Percentiles rank a stretch among this genome's conserved stretches.
phyloP scores from a whole-genome alignment of 257 asterid species.

The Petunia secreta region DNA sequence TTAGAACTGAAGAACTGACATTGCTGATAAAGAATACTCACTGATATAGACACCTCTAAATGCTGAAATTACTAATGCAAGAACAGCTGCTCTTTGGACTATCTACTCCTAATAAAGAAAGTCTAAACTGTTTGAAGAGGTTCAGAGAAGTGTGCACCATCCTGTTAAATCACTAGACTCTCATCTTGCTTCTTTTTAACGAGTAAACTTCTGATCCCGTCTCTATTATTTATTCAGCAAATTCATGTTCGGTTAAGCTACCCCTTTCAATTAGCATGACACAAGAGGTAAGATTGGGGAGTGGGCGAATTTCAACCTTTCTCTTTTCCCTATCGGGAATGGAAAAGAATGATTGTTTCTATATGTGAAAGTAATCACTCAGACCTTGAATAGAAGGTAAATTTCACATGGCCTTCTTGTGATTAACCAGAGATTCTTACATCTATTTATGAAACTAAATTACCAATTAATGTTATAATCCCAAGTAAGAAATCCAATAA shows the following conservation, averaged over 20 bases:
- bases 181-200: not conserved
- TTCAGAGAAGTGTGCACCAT: not conserved
- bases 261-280: not conserved
- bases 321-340: not conserved
- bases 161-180: not conserved
- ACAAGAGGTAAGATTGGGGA: not conserved
- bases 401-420: not conserved
- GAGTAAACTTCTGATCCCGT: not conserved
- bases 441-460: not conserved
- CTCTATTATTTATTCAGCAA: not conserved
- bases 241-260: not conserved
- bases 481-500: not conserved
- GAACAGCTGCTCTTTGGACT: not conserved
- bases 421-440: not conserved
- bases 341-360: not conserved
- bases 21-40: not conserved
- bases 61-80: not conserved
- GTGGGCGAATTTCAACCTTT: not conserved
- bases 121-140: not conserved
- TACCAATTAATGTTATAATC: conserved; percentile 10
- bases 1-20: not conserved
- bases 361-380: not conserved
- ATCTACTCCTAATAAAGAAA: not conserved
- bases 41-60: not conserved
- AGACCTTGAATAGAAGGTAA: not conserved